Conservation (phyloP, 768 basidiomycete species). For the Lentinula edodes region DNA sequence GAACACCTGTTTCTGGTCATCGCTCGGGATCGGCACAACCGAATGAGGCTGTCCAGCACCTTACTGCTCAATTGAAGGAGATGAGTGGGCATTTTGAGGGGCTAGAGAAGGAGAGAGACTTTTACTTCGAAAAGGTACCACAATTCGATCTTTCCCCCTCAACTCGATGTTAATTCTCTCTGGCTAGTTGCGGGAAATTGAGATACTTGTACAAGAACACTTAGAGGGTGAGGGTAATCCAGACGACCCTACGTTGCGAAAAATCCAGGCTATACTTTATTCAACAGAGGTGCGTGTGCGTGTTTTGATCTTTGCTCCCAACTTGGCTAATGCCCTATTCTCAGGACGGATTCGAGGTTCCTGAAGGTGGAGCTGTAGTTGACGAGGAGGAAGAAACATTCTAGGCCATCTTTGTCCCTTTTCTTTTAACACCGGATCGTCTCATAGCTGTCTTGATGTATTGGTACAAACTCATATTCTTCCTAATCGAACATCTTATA, state of each 20-base stretch:
- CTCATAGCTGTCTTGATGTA: background rate
- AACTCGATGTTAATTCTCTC: conserved; percentile 4
- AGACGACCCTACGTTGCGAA: conserved; percentile 56
- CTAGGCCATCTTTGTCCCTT: background rate
- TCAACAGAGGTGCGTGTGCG: conserved; percentile 71
- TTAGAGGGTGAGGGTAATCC: conserved; percentile 60
- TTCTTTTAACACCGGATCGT: background rate
- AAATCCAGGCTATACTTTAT: conserved; percentile 92
- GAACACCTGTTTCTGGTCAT: conserved; percentile 68
- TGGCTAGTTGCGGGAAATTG: conserved; percentile 88
- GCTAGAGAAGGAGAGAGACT: conserved; percentile 95
- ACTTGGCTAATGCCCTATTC: background rate
- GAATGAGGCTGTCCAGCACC: conserved; percentile 57
- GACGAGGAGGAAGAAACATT: conserved; percentile 11
- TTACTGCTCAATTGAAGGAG: conserved; percentile 79
- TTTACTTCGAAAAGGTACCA: conserved; percentile 94
- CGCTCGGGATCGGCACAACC: conserved; percentile 62
- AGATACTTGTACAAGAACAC: conserved; percentile 84
- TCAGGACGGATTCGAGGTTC: conserved; percentile 93
- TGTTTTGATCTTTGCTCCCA: conserved; percentile 7
- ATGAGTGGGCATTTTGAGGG: conserved; percentile 79
- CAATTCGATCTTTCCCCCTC: background rate
- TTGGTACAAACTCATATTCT: background rate
- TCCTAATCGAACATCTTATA: background rate
- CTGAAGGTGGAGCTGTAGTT: conserved; percentile 42